phyloP scores from a whole-genome alignment of 768 basidiomycete genomes.

The Fistulinella prunicolor region DNA sequence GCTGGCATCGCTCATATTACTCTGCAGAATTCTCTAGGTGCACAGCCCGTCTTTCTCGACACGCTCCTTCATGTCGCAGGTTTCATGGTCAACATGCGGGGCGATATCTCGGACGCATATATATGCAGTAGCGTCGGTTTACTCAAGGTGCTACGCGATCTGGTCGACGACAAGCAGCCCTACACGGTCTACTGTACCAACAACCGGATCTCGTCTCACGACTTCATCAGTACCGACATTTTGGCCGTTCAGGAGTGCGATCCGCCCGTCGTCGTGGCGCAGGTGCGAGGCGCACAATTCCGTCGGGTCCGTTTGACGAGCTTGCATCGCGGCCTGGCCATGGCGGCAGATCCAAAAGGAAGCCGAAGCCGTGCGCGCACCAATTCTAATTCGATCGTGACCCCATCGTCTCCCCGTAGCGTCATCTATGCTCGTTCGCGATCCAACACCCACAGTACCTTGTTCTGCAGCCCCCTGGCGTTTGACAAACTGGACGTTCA shows the following conservation, averaged over 20 bases:
- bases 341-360: constrained; percentile 25
- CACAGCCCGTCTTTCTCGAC: constrained; percentile 61
- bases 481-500: constrained; percentile 10
- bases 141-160: constrained; percentile 44
- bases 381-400: constrained; percentile 27
- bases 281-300: constrained; percentile 57
- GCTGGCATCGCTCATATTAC: constrained; percentile 51
- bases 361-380: constrained; percentile 19
- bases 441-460: constrained; percentile 23
- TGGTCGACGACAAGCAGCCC: constrained; percentile 37
- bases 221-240: constrained; percentile 48
- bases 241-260: constrained; percentile 44
- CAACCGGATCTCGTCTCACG: constrained; percentile 41
- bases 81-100: constrained; percentile 62
- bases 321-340: constrained; percentile 45
- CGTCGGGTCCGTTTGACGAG: constrained; percentile 50
- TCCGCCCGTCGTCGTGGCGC: constrained; percentile 47
- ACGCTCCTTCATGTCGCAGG: constrained; percentile 68
- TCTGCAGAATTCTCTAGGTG: constrained; percentile 41
- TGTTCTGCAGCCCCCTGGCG: constrained; percentile 1
- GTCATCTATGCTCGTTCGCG: constrained; percentile 30
- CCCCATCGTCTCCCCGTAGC: constrained; percentile 24
- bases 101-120: constrained; percentile 49
- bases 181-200: constrained; percentile 55
- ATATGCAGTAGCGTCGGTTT: constrained; percentile 58